These are phyloP conservation scores for Panaeolus cyanescens DNA, from an alignment of 768 basidiomycete species.

Conservation along the genomic window DNA sequence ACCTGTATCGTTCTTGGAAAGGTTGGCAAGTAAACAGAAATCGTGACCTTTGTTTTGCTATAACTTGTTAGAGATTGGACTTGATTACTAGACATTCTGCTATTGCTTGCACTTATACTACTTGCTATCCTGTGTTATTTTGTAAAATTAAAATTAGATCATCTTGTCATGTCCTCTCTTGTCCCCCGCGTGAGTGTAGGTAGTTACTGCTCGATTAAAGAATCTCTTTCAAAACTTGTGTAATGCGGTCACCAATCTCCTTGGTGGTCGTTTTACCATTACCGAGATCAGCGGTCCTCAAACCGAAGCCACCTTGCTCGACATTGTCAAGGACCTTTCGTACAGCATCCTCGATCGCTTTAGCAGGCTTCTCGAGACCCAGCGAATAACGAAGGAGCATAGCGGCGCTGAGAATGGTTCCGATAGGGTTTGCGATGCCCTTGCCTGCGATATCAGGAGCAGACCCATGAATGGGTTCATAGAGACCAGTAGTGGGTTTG, in stretches of 20 bases:
- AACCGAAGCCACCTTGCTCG: constrained; percentile 69
- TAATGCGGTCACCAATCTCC: constrained; percentile 83
- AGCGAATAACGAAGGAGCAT: constrained; percentile 95
- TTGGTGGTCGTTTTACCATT: constrained; percentile 73
- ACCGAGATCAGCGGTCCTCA: constrained; percentile 86
- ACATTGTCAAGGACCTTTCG: constrained; percentile 80
- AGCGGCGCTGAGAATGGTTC: constrained; percentile 92
- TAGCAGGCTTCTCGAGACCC: constrained; percentile 82
- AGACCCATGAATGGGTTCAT: constrained; percentile 97
- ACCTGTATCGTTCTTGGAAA: constrained; percentile 66
- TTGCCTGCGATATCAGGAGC: constrained; percentile 95
- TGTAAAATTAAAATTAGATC: constrained; percentile 5
- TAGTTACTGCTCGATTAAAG: constrained; percentile 34
- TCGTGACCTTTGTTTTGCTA: background rate
- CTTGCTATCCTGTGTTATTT: background rate
- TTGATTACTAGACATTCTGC: constrained; percentile 1
- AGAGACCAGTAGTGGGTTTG: constrained; percentile 83
- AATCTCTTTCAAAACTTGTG: constrained; percentile 66
- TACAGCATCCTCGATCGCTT: constrained; percentile 88
- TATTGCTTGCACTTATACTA: background rate
- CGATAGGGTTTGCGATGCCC: constrained; percentile 93
- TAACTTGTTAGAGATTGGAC: background rate
- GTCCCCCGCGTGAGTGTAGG: background rate
- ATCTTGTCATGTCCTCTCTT: background rate
- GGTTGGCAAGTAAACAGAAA: background rate